Evolutionary conservation across 2,329 filamentous ascomycete species (phyloP).

Genomic region (Sphaerostilbella broomeana): DNA sequence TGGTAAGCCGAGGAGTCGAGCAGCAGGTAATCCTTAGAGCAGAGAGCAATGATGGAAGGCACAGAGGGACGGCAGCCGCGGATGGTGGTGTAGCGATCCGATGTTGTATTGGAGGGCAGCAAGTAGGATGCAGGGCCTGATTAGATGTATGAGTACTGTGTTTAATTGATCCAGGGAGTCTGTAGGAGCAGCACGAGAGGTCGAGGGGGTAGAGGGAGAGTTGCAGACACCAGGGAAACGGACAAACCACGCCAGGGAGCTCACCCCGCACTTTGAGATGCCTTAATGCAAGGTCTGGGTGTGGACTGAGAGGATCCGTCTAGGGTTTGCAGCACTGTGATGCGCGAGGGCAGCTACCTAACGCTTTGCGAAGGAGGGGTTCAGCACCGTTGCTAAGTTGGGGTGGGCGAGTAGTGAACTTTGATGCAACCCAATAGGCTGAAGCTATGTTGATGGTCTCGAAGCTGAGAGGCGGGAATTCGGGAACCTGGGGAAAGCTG

Average conservation of each 20-base stretch:
- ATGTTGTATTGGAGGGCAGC: slow-evolving; percentile 25
- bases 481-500: slow-evolving; percentile 14
- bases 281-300: not conserved
- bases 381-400: too few relatives aligned
- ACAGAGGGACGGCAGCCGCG: slow-evolving; percentile 1
- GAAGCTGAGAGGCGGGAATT: not conserved
- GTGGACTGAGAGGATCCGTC: too few relatives aligned
- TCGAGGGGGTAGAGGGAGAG: slow-evolving; percentile 4
- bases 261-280: slow-evolving; percentile 21
- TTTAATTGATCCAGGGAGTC: slow-evolving; percentile 4
- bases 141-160: slow-evolving; percentile 20
- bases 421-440: slow-evolving; percentile 9
- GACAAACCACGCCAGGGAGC: slow-evolving; percentile 12
- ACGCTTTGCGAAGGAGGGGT: not conserved
- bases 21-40: too few relatives aligned
- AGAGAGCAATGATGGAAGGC: slow-evolving; percentile 12
- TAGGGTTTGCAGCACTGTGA: not conserved
- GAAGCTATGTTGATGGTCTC: slow-evolving; percentile 8
- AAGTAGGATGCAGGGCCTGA: slow-evolving; percentile 22
- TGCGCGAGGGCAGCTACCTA: not conserved
- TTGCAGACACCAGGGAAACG: slow-evolving; percentile 9
- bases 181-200: not conserved
- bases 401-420: too few relatives aligned
- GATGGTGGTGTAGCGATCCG: slow-evolving; percentile 3
- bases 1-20: not conserved